phyloP scores from a whole-genome alignment of 2,329 filamentous ascomycete species.

The Torrubiella hemipterigena region DNA sequence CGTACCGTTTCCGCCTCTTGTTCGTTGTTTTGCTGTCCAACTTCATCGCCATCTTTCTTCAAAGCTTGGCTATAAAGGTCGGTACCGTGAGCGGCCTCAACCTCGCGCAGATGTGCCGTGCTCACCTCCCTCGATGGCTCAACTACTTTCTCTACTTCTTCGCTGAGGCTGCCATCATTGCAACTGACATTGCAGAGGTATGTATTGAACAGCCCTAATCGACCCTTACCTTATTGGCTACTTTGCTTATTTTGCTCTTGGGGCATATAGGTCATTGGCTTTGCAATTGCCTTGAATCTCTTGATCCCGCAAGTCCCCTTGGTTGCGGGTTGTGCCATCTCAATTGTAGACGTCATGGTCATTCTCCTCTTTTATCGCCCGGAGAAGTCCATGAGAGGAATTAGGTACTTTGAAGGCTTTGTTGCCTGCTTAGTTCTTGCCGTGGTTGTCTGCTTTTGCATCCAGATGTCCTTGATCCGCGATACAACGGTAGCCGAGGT shows the following conservation, averaged over 20 bases:
- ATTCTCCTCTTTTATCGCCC: conserved; percentile 57
- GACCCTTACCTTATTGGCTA: neutral
- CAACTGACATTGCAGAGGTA: conserved; percentile 55
- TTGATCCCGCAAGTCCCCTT: conserved; percentile 51
- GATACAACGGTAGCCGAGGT: conserved; percentile 46
- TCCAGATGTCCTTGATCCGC: conserved; percentile 52
- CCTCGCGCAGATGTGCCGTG: conserved; percentile 53
- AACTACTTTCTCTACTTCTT: conserved; percentile 50
- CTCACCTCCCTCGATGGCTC: conserved; percentile 53
- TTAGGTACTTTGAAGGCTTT: conserved; percentile 51
- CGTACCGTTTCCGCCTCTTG: conserved; percentile 51
- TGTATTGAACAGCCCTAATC: neutral
- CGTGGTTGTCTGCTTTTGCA: conserved; percentile 52
- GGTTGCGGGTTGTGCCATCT: conserved; percentile 56
- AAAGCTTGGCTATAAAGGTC: conserved; percentile 56
- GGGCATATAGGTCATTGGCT: conserved; percentile 43
- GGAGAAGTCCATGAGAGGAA: conserved; percentile 42
- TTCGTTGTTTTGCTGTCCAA: conserved; percentile 61
- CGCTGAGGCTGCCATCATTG: conserved; percentile 56
- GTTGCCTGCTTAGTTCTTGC: conserved; percentile 51
- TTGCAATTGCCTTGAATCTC: conserved; percentile 57
- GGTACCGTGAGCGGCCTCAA: conserved; percentile 58
- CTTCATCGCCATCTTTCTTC: conserved; percentile 58
- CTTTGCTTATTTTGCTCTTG: neutral
- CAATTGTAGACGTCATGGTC: conserved; percentile 55